phyloP scores from a whole-genome alignment of 441 rosid species.

The Metrosideros polymorpha region DNA sequence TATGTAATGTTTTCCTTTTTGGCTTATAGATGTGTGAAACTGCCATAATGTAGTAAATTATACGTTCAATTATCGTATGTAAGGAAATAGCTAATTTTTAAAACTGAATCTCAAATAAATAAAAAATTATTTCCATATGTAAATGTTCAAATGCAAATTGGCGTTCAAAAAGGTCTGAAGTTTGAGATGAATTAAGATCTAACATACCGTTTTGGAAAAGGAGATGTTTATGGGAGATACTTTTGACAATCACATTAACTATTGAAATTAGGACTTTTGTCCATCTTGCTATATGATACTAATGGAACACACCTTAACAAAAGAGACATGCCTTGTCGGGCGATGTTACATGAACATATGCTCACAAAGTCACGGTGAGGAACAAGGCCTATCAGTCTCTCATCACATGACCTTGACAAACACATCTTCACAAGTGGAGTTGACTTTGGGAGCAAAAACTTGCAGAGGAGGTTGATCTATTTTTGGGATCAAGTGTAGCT shows the following conservation, averaged over 20 bases:
- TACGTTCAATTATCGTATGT: neutral
- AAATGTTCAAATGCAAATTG: neutral
- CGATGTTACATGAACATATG: neutral
- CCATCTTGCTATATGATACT: neutral
- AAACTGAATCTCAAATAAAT: neutral
- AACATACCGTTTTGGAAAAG: neutral
- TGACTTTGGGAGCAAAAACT: neutral
- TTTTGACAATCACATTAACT: neutral
- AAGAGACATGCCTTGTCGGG: neutral
- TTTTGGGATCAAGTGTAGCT: neutral
- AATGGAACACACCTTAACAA: neutral
- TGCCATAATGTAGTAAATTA: neutral
- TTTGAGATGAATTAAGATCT: neutral
- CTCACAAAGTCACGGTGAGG: neutral
- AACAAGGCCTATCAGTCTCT: neutral
- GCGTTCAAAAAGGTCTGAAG: neutral
- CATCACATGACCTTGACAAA: neutral
- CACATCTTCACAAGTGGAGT: neutral
- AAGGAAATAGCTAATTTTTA: neutral
- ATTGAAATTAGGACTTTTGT: neutral
- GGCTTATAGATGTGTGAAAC: neutral
- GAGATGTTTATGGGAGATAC: neutral
- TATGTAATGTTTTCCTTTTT: neutral
- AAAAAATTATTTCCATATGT: neutral
- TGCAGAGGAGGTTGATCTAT: neutral